Percentiles rank a stretch among this genome's conserved stretches.
Evolutionary conservation across 768 basidiomycete species (phyloP).

Genomic region (Hygrophoropsis aurantiaca): DNA sequence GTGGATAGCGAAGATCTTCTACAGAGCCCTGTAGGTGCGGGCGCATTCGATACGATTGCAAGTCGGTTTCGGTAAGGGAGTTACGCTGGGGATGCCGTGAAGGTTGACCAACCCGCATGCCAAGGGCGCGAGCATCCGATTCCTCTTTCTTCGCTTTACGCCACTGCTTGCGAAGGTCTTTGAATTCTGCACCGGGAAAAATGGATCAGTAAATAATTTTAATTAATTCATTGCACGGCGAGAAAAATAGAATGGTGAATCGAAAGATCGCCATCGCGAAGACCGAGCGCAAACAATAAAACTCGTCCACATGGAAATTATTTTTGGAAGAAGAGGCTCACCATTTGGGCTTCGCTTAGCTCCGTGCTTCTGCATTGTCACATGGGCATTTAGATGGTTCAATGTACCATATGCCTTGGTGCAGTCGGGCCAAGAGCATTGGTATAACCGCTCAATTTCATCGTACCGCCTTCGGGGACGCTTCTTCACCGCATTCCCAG

Average conservation of each 20-base stretch:
- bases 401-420: slow-evolving; percentile 90
- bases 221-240: background rate
- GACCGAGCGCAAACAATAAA: background rate
- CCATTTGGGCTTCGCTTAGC: slow-evolving; percentile 85
- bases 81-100: slow-evolving; percentile 21
- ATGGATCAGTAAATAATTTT: background rate
- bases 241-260: slow-evolving; percentile 10
- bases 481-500: slow-evolving; percentile 80
- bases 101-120: slow-evolving; percentile 35
- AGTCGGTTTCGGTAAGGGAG: slow-evolving; percentile 25
- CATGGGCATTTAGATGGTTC: slow-evolving; percentile 97
- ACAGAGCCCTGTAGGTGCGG: slow-evolving; percentile 15
- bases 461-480: slow-evolving; percentile 86
- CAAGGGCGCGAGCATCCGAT: slow-evolving; percentile 24
- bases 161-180: slow-evolving; percentile 96
- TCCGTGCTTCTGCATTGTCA: slow-evolving; percentile 98
- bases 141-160: slow-evolving; percentile 88
- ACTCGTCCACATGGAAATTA: slow-evolving; percentile 3
- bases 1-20: slow-evolving; percentile 18
- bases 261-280: slow-evolving; percentile 9
- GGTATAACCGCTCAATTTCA: slow-evolving; percentile 93
- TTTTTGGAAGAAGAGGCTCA: slow-evolving; percentile 37
- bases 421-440: slow-evolving; percentile 77
- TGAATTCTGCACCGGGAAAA: slow-evolving; percentile 81
- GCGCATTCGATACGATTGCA: slow-evolving; percentile 15